These are phyloP conservation scores for Mortierella sp. DNA, from an alignment of 371 early-diverging fungal genomes.

Conservation along the genomic window DNA sequence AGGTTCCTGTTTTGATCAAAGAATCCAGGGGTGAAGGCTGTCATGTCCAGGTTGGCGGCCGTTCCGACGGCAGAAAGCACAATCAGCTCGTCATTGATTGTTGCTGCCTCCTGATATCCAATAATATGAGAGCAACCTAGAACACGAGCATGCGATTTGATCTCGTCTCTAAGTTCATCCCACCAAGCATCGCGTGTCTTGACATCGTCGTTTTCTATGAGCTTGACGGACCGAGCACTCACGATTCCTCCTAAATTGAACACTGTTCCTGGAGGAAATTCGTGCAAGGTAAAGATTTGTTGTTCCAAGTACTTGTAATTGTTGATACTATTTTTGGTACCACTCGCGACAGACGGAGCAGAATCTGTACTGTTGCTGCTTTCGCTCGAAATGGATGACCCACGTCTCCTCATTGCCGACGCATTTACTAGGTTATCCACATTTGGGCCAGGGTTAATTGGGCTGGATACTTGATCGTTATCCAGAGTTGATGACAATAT, in stretches of 20 bases:
- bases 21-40: conserved; percentile 54
- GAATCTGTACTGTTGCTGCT: conserved; percentile 46
- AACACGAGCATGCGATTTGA: conserved; percentile 74
- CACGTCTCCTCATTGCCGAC: conserved; percentile 25
- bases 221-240: conserved; percentile 76
- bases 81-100: conserved; percentile 73
- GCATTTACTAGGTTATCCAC: conserved; percentile 14
- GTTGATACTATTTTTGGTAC: conserved; percentile 54
- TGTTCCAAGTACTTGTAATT: conserved; percentile 59
- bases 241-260: conserved; percentile 77
- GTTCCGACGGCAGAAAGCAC: conserved; percentile 80
- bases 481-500: conserved; percentile 32
- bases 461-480: conserved; percentile 20
- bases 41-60: conserved; percentile 66
- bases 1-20: conserved; percentile 38
- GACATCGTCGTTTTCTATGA: conserved; percentile 70
- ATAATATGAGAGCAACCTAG: conserved; percentile 74
- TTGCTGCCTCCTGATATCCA: conserved; percentile 75
- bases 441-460: conserved; percentile 16
- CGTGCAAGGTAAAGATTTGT: conserved; percentile 65
- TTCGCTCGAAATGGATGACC: conserved; percentile 35
- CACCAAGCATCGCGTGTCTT: conserved; percentile 80
- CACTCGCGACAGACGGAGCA: conserved; percentile 47
- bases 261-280: conserved; percentile 72
- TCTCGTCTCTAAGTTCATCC: conserved; percentile 81